phyloP scores from a whole-genome alignment of 208 protist genomes.

The Crithidia bombi region DNA sequence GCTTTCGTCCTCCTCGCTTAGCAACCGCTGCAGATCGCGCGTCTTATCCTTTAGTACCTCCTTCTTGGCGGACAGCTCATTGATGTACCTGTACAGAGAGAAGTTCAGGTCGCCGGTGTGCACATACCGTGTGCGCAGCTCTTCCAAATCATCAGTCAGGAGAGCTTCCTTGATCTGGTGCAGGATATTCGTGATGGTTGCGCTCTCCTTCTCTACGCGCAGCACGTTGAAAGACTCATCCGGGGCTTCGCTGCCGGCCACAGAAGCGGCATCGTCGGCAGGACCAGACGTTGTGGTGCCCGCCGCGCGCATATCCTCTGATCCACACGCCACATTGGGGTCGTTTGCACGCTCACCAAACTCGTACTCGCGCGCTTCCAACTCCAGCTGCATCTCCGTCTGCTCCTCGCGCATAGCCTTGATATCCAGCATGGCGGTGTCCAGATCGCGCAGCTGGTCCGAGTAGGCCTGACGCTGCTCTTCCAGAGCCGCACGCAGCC shows the following conservation, averaged over 20 bases:
- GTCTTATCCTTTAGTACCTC: conserved; percentile 92
- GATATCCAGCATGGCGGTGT: conserved; percentile 87
- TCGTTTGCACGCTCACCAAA: conserved; percentile 60
- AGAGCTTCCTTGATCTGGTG: conserved; percentile 83
- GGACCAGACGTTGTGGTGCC: conserved; percentile 11
- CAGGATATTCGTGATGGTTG: conserved; percentile 80
- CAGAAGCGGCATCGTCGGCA: conserved; percentile 17
- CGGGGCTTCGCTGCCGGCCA: conserved; percentile 33
- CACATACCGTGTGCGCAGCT: conserved; percentile 84
- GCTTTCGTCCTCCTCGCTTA: conserved; percentile 82
- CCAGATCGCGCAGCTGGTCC: conserved; percentile 74
- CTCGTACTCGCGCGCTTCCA: conserved; percentile 86
- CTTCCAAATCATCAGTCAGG: conserved; percentile 84
- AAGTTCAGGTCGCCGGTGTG: conserved; percentile 95
- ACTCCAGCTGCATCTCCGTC: conserved; percentile 81
- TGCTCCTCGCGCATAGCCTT: conserved; percentile 89
- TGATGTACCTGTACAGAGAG: conserved; percentile 96
- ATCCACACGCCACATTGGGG: conserved; percentile 6
- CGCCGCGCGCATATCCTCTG: conserved; percentile 18
- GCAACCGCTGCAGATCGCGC: conserved; percentile 70
- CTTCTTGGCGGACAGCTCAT: conserved; percentile 93
- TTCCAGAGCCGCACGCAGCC: conserved; percentile 69
- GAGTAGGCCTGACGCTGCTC: conserved; percentile 86
- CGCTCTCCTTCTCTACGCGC: conserved; percentile 51
- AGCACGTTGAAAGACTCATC: conserved; percentile 42